Evolutionary conservation across 306 rosid species (phyloP), one percentile per base, ranked within the genome.

Genomic region (Benincasa hispida): DNA sequence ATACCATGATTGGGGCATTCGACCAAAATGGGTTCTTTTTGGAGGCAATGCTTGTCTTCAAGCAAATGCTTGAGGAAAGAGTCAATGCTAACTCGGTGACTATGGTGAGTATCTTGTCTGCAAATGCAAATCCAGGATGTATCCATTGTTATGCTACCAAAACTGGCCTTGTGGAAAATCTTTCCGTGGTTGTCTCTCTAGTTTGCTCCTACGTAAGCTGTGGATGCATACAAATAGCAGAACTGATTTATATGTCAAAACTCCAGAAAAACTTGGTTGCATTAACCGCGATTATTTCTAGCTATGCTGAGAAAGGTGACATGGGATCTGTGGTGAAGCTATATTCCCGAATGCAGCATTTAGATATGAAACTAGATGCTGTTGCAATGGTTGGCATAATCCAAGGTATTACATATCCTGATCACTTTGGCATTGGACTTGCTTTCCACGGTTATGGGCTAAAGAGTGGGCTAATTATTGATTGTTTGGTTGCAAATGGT

Each of bases 11-110:
- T 37, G 72, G 72, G 51, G 72, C 51, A 66, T 66, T 66, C 41
- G 50, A 51, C 18, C 72, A 66, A 66, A 66, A 66, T 66, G 72
- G 72, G 51, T n/a, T 66, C 51, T 66, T 66, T 37, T 17, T 10
- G 30, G 72, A 66, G 72, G 72, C 51, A 66, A 37, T 66, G 72
- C 28, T 66, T 66, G 72, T 37, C 37, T 66, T 66, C 72, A 66
- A 66, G 25, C 51, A 66, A n/a, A 66, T 66, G 28, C 73, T 66
- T 37, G 50, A 66, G 50, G 51, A 37, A 66, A 66, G 50, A 10
- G 28, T 66, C 72, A 37, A n/a, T 37, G 50, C 72, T 19, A 66
- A 37, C 51, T 66, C 28, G 72, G 73, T 66, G 32, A 66, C 73
- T 4, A 21, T 66, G 73, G 73, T 66, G 32, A 66, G 51, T 66